Base-by-base conservation (phyloP, 495 filamentous ascomycete genomes). In the Penicillium steckii region DNA sequence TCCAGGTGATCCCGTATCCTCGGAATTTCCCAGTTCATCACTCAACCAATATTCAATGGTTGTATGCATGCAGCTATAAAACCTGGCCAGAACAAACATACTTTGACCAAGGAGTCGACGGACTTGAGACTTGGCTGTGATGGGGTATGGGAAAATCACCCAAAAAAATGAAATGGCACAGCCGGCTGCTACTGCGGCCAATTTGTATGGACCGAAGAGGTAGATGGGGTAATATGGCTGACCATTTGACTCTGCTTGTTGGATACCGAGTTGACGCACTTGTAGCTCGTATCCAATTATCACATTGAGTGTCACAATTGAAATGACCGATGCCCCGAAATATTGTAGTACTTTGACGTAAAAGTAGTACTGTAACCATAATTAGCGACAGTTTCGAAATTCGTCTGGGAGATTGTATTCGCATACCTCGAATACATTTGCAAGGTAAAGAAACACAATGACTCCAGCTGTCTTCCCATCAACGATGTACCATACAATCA, bases 261-360 rank as follows among this genome's bases (percentile, higher is more conserved):
- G 65, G n/a, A 71, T 45, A 12, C 88, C 88, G 33, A 91, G 70
- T 57, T 84, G 84, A 29, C 35, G 57, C 8, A 88, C 85, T 66
- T 92, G 85, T 0, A 92, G 69, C 62, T 88, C 85, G 56, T 91
- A 91, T 1, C 86, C 85, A 24, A 91, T 67, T 19, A 91, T 87
- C 19, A 91, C 72, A 22, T 87, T 81, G 17, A 70, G 71, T 0
- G 88, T 91, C 23, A 91, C 76, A 17, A 88, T 83, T 12, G 73
- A 67, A 8, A 90, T 81, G 12, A 91, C 67, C 19, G 80, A 74
- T 9, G 83, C 76, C 2, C 85, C 77, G 7, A 83, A 68, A 37
- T 86, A 81, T 5, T 78, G 72, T 0, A 83, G 82, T 13, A 72
- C 71, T 61, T 88, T 90, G 29, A 91, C 37, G 18, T 88, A 75